These are phyloP conservation scores for Moesziomyces antarcticus DNA, from an alignment of 1,284 basidiomycete genomes.

Conservation along the genomic window DNA sequence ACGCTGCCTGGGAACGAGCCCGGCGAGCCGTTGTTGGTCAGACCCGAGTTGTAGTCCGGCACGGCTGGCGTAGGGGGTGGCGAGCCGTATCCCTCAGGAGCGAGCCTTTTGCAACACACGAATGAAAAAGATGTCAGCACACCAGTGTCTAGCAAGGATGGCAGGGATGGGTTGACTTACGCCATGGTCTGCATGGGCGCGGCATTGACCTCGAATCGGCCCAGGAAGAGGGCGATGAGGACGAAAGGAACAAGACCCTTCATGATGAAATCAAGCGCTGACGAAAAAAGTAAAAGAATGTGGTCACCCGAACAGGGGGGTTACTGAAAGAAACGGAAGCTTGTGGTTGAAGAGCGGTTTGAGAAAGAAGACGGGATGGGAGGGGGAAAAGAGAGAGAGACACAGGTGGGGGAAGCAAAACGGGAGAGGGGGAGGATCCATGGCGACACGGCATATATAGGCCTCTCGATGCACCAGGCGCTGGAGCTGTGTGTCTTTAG, in stretches of 20 bases:
- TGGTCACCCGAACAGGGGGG: too few species aligned
- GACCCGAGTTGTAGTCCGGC: too few species aligned
- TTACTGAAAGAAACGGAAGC: too few species aligned
- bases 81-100: too few species aligned
- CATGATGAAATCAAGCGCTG: slow-evolving; percentile 5
- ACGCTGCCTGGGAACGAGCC: too few species aligned
- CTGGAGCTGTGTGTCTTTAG: too few species aligned
- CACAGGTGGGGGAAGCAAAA: not conserved
- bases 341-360: not conserved
- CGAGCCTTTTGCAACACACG: too few species aligned
- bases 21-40: too few species aligned
- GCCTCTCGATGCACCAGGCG: too few species aligned
- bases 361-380: not conserved
- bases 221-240: slow-evolving; percentile 12
- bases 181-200: slow-evolving; percentile 1
- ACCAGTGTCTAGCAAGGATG: not conserved
- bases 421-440: not conserved
- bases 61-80: too few species aligned
- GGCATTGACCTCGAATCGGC: slow-evolving; percentile 9
- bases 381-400: not conserved
- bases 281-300: too few species aligned
- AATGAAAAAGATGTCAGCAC: too few species aligned
- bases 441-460: not conserved
- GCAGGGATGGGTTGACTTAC: slow-evolving; percentile 10
- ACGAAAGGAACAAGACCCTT: slow-evolving; percentile 11